phyloP scores from a whole-genome alignment of 164 flowering plant species.

The Protea cynaroides region DNA sequence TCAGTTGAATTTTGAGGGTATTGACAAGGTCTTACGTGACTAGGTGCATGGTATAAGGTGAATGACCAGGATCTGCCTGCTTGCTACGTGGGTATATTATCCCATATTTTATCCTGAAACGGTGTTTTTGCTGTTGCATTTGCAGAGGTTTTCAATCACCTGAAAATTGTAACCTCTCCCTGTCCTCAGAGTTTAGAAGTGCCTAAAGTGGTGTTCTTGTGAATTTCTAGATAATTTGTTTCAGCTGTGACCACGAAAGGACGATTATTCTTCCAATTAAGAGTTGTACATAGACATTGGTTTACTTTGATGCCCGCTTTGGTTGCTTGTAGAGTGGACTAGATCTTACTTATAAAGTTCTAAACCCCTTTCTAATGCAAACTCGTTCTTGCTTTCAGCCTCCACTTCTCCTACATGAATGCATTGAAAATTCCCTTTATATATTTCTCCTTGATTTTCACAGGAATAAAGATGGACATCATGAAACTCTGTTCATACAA shows the following conservation, averaged over 20 bases:
- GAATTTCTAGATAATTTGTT: background rate
- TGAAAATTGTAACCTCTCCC: background rate
- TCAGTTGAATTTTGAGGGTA: no score
- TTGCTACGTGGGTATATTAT: no score
- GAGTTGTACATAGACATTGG: background rate
- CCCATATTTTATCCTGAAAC: no score
- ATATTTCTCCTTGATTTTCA: background rate
- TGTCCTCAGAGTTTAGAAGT: background rate
- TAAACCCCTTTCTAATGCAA: no score
- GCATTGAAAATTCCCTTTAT: background rate
- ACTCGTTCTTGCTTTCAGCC: background rate
- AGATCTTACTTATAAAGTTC: no score
- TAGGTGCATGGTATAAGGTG: no score
- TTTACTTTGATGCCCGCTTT: background rate
- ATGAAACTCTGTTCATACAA: background rate
- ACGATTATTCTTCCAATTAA: background rate
- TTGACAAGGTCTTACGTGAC: no score
- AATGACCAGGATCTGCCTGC: no score
- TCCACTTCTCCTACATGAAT: background rate
- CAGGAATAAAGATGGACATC: background rate
- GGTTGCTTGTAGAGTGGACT: no score
- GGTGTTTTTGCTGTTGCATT: background rate
- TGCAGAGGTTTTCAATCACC: background rate
- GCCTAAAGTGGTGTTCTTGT: background rate
- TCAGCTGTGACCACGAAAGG: background rate